Conservation (phyloP, 352 stramenopile genomes). For the Globisporangium canariense region DNA sequence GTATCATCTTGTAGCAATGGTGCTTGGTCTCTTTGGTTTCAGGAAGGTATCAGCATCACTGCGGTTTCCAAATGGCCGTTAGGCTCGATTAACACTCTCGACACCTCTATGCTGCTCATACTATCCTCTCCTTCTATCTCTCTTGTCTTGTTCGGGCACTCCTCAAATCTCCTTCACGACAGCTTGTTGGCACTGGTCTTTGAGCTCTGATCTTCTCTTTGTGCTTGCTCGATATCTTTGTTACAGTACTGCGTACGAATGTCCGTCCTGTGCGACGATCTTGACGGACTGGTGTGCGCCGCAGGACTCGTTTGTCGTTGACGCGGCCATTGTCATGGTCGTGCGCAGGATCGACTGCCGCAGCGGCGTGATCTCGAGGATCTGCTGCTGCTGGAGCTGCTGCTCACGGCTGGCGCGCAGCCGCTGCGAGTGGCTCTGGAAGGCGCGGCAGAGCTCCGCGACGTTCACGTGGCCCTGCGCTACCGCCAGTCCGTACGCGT, state of each 20-base stretch:
- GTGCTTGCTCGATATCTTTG: not conserved
- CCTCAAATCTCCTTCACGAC: too few species aligned
- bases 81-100: not conserved
- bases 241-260: conserved; percentile 19
- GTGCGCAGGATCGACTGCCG: conserved; percentile 1
- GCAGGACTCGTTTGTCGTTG: conserved; percentile 11
- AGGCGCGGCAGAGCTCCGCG: conserved; percentile 18
- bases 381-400: conserved; percentile 10
- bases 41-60: too few species aligned
- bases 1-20: too few species aligned
- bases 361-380: conserved; percentile 10
- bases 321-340: conserved; percentile 20
- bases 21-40: too few species aligned
- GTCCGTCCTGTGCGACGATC: conserved; percentile 17
- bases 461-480: conserved; percentile 16
- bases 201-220: not conserved
- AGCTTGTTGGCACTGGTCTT: too few species aligned
- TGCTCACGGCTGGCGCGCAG: conserved; percentile 9
- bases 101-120: not conserved
- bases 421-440: conserved; percentile 14
- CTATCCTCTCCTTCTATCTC: not conserved
- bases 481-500: conserved; percentile 14
- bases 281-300: conserved; percentile 13
- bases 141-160: not conserved
- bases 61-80: too few species aligned